These are phyloP conservation scores for Citrus cavaleriei DNA, from an alignment of 345 rosid species.

Conservation along the genomic window DNA sequence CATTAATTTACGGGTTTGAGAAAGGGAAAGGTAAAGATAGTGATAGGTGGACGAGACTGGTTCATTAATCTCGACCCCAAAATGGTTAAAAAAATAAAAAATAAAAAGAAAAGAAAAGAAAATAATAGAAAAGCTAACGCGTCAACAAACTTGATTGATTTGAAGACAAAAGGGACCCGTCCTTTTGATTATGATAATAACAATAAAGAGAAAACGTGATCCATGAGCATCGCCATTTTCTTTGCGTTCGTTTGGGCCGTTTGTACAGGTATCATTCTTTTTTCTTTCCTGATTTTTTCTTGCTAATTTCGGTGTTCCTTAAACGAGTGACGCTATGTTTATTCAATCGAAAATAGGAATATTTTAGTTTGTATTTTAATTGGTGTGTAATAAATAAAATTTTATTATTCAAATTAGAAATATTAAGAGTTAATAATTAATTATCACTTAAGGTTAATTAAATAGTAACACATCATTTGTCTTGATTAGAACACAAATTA, in stretches of 20 bases:
- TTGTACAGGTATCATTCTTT: background rate
- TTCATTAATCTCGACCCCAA: background rate
- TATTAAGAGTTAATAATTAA: too few relatives aligned
- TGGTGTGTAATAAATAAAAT: too few relatives aligned
- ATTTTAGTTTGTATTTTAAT: too few relatives aligned
- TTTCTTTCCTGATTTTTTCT: background rate
- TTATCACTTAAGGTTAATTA: too few relatives aligned
- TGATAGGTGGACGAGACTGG: background rate
- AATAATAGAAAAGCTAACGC: background rate
- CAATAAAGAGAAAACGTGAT: background rate
- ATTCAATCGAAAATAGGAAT: too few relatives aligned
- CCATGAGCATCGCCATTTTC: background rate
- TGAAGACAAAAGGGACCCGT: background rate
- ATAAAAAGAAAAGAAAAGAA: too few relatives aligned
- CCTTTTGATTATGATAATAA: background rate
- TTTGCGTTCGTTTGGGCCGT: slow-evolving; percentile 5
- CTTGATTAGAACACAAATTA: too few relatives aligned
- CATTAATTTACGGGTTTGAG: background rate
- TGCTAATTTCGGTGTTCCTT: background rate
- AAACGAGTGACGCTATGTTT: too few relatives aligned
- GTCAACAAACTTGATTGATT: background rate
- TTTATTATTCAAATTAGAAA: too few relatives aligned
- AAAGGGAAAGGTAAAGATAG: background rate
- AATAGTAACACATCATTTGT: too few relatives aligned
- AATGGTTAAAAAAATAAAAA: background rate